Evolutionary conservation across 192 early-diverging fungal genomes (phyloP).

Genomic region (Geranomyces variabilis): DNA sequence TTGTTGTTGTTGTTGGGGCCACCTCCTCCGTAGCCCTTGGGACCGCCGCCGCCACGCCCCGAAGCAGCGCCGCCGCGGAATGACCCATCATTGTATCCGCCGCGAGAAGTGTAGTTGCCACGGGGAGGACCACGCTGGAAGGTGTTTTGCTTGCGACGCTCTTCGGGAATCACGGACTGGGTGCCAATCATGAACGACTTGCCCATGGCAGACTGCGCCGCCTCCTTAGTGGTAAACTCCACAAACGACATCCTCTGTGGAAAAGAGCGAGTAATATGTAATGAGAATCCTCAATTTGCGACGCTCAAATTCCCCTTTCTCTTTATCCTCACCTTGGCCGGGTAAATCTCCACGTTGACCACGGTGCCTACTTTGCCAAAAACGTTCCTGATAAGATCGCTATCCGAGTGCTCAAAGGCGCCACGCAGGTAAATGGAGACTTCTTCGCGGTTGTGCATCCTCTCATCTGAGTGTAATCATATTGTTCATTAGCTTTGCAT

Average conservation of each 20-base stretch:
- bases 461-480: too few species aligned
- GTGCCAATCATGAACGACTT: slow-evolving; percentile 52
- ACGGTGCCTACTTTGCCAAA: slow-evolving; percentile 65
- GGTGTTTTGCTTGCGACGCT: slow-evolving; percentile 45
- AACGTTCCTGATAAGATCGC: slow-evolving; percentile 54
- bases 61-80: slow-evolving; percentile 21
- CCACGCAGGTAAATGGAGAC: slow-evolving; percentile 69
- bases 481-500: not conserved
- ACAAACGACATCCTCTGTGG: slow-evolving; percentile 61
- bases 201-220: slow-evolving; percentile 66
- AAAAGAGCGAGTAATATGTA: too few species aligned
- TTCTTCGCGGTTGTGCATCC: slow-evolving; percentile 39
- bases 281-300: not conserved
- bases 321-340: slow-evolving; percentile 51
- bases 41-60: slow-evolving; percentile 13
- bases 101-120: slow-evolving; percentile 22
- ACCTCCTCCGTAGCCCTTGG: too few species aligned
- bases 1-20: too few species aligned
- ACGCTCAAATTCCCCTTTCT: too few species aligned
- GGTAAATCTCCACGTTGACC: slow-evolving; percentile 60
- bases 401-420: slow-evolving; percentile 54
- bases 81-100: slow-evolving; percentile 19
- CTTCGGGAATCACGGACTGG: slow-evolving; percentile 51
- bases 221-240: slow-evolving; percentile 67
- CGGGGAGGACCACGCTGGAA: not conserved